Base-by-base conservation (phyloP, 305 asterid genomes). In the Fraxinus latifolia region DNA sequence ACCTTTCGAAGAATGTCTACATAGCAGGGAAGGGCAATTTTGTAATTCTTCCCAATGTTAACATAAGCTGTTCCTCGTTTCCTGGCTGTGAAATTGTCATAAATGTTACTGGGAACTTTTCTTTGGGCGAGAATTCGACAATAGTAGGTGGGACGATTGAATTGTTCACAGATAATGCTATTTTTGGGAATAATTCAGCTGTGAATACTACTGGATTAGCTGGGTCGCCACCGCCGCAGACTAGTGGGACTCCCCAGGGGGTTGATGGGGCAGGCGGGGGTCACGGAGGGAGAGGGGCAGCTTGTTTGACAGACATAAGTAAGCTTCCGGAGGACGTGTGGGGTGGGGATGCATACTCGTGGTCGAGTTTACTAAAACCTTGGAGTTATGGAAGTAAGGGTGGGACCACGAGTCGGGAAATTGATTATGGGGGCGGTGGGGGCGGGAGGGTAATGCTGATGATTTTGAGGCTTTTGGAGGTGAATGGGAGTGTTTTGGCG, bases 211-310 rank as follows among this genome's bases (percentile, higher is more conserved):
- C 99, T 3, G 98, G 90, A 27, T 87, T 92, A 76, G 99, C 98
- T 0, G 98, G 98, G 77, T 82, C 91, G 37, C 89, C 99, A 0
- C 99, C 99, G 1, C 27, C 92, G 0, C 98, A 93, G 95, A 94
- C 99, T 7, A 96, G 95, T 82, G 98, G 99, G 85, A 93, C 98
- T 3, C 99, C 99, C 0, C 97, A 90, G 81, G 97, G 97, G 34
- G 80, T 90, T 81, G 97, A 96, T 80, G 99, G 98, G 78, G 97
- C 97, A 1, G 99, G 99, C 19, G 99, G 98, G 70, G 99, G 99
- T 8, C 97, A 94, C 86, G 99, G 99, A 14, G 99, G 98, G 1
- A 89, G 99, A 77, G 99, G 98, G 3, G 99, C 98, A 0, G 92
- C 96, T 11, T 94, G 98, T 83, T 85, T 93, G 91, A 86, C 72